Base-by-base conservation (phyloP, 1,284 basidiomycete genomes). In the Fomitopsis betulina region DNA sequence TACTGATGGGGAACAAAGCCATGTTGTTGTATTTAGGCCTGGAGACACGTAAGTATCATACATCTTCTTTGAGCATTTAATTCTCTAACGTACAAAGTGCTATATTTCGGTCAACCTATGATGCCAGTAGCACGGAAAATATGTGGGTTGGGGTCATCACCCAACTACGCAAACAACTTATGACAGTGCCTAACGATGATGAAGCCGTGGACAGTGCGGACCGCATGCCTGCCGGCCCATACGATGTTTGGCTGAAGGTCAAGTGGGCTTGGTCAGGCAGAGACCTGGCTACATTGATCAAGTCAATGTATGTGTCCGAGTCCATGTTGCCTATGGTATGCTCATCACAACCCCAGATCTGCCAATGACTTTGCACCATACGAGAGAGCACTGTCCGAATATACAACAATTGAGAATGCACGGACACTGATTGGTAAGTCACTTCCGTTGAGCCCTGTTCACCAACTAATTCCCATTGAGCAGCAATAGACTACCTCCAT, bases 401-500 rank as follows among this genome's bases (percentile, higher is more conserved):
- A 33, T 43, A 19, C n/a, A 4, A 37, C 50, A 12, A 5, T 53
- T 21, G 37, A 39, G 15, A n/a, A 23, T 19, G 56, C 38, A 1
- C 5, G 5, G 8, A 32, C 49, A 9, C 21, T 51, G 15, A 10
- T 43, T 3, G 37, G 56, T 53, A 37, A n/a, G 56, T 37, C 32
- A 5, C 3, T 27, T 10, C 13, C 19, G 8, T 40, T 13, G 13
- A 13, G 27, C 13, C 5, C 19, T 37, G 2, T 21, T 8, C 13
- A 10, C 9, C 5, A 7, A 15, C 15, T 23, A 12, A 21, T 27
- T 27, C 6, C 43, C 19, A 15, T 6, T 17, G 4, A 9, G 6
- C 39, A 60, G 57, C 33, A 17, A 52, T 53, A 8, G 54, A 52
- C 6, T 42, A 61, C 32, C 56, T 64, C 3, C 51, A 63, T 35